Base-by-base conservation (phyloP, 257 asterid species). In the Przewalskia tangutica region DNA sequence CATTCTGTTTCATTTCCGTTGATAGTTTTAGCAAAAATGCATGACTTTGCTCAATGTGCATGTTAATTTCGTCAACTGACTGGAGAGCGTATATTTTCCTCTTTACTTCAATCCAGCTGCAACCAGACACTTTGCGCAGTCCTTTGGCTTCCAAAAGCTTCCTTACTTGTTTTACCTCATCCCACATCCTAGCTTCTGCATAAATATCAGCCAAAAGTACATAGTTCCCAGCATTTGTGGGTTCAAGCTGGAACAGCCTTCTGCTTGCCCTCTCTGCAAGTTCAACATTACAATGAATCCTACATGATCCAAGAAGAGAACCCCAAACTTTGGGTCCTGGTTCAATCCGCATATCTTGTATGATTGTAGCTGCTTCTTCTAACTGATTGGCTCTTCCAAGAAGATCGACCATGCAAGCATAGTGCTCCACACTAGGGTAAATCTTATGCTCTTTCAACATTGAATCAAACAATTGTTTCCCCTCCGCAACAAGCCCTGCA, bases 271-370 rank as follows among this genome's bases (percentile, higher is more conserved):
- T 83, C 82, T 93, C 97, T 1, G 95, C 98, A 16, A 95, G 93
- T 50, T 88, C 88, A 13, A 95, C 89, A 40, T 92, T 93, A 88
- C 97, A 77, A 86, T 95, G 98, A 78, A 95, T 95, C 85, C 95
- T 85, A 87, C 98, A 92, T 18, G 98, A 89, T 73, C 98, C 98
- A 2, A 93, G 93, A 82, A 95, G 95, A 54, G 98, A 89, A 1
- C 97, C 98, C 98, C 98, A 95, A 51, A 92, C 97, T 55, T 87
- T 87, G 7, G 92, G 90, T 51, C 97, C 98, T 0, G 98, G 97
- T 82, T 95, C 98, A 17, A 89, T 89, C 60, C 88, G 86, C 93
- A 95, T 90, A 63, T 89, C 94, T 64, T 90, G 88, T 84, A 95
- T 90, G 82, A 95, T 66, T 79, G 84, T 87, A 44, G 91, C 91